phyloP scores from a whole-genome alignment of 176 grass and related monocot genomes.

The Saccharum officinarum region DNA sequence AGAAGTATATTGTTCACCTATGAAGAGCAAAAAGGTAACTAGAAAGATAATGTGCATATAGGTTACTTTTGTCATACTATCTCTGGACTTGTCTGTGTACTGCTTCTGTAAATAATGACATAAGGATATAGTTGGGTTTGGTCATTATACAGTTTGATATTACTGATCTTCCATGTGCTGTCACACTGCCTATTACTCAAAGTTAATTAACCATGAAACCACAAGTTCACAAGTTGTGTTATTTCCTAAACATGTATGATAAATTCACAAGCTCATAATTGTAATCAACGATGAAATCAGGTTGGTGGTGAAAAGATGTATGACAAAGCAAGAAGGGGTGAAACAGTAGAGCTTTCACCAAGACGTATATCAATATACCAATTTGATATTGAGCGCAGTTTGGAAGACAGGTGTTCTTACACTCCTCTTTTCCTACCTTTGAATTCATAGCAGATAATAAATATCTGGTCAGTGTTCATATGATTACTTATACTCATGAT shows the following conservation, averaged over 20 bases:
- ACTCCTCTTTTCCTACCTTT: background rate
- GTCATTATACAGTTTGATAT: background rate
- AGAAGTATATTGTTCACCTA: background rate
- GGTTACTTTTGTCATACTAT: background rate
- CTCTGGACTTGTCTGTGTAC: background rate
- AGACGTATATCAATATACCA: conserved; percentile 84
- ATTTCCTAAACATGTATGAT: conserved; percentile 72
- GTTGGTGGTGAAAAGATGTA: conserved; percentile 98
- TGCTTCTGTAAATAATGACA: background rate
- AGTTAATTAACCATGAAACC: background rate
- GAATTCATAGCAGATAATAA: background rate
- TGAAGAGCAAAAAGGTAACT: background rate
- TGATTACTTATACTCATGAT: conserved; percentile 1
- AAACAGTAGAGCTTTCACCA: conserved; percentile 86
- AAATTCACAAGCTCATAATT: conserved; percentile 22
- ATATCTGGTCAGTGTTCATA: background rate
- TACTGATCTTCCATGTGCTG: background rate
- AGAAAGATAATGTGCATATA: background rate
- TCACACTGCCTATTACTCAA: background rate
- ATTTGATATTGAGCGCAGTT: conserved; percentile 89
- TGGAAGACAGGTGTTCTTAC: conserved; percentile 73
- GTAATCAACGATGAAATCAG: conserved; percentile 31
- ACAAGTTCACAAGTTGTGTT: conserved; percentile 5
- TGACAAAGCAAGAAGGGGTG: conserved; percentile 91
- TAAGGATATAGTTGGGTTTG: background rate